These are phyloP conservation scores for Sonneratia caseolaris DNA, from an alignment of 345 rosid species.

Conservation along the genomic window DNA sequence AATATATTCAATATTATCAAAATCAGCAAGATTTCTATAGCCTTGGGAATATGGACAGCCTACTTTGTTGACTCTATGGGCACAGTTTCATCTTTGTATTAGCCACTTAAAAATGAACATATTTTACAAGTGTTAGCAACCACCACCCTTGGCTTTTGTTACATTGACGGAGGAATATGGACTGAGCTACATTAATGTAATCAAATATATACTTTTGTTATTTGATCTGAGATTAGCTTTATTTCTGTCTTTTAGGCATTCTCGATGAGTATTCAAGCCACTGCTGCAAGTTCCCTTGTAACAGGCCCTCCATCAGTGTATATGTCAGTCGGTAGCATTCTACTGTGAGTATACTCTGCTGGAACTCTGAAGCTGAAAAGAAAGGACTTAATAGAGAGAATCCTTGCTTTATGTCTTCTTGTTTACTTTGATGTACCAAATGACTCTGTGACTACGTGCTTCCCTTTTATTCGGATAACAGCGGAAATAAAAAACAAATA, in stretches of 20 bases:
- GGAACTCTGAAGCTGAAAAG: not conserved
- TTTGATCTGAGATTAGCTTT: not conserved
- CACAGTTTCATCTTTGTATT: not conserved
- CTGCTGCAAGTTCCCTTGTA: constrained; percentile 53
- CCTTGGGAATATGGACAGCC: not conserved
- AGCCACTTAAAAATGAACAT: not conserved
- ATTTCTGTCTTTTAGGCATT: constrained; percentile 34
- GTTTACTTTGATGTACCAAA: not conserved
- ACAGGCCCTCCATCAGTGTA: constrained; percentile 42
- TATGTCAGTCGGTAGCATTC: constrained; percentile 86
- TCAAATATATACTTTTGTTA: not conserved
- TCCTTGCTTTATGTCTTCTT: not conserved
- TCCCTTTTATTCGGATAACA: not conserved
- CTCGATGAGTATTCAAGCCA: constrained; percentile 64
- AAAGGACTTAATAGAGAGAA: not conserved
- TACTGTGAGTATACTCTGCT: constrained; percentile 49
- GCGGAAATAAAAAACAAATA: too few relatives aligned
- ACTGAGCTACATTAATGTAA: not conserved
- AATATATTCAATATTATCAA: not conserved
- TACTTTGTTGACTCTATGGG: not conserved
- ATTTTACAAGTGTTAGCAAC: not conserved
- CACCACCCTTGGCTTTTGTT: not conserved
- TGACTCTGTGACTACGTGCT: not conserved
- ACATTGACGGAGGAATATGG: not conserved
- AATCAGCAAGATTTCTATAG: not conserved